A percentile compares a stretch with the other conserved stretches of the same genome.
phyloP scores from a whole-genome alignment of 1,139 yeast genomes.

The Blastobotrys arbuscula region DNA sequence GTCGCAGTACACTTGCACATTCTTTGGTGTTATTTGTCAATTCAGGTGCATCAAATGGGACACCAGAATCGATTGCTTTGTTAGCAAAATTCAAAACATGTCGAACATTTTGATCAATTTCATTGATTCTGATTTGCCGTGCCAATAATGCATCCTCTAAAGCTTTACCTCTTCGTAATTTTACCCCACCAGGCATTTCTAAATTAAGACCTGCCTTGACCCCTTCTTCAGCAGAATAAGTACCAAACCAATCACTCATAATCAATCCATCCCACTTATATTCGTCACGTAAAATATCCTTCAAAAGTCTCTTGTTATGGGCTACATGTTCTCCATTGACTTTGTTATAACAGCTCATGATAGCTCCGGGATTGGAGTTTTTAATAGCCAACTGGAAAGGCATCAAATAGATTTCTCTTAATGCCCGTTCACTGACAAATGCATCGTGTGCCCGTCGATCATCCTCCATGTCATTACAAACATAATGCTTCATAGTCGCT shows the following conservation, averaged over 20 bases:
- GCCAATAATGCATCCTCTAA: constrained; percentile 24
- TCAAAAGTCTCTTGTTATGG: constrained; percentile 40
- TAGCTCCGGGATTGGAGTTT: constrained; percentile 44
- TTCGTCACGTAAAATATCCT: constrained; percentile 46
- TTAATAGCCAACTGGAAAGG: constrained; percentile 58
- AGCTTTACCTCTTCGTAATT: constrained; percentile 42
- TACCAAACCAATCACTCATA: constrained; percentile 63
- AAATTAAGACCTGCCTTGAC: constrained; percentile 53
- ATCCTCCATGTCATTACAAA: constrained; percentile 56
- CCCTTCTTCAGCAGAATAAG: constrained; percentile 45
- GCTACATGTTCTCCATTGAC: constrained; percentile 54
- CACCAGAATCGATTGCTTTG: constrained; percentile 39
- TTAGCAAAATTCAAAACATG: constrained; percentile 45
- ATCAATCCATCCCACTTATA: constrained; percentile 53
- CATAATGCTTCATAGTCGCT: constrained; percentile 56
- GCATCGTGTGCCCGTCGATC: constrained; percentile 47
- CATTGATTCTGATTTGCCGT: constrained; percentile 23
- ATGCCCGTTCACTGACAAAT: constrained; percentile 50
- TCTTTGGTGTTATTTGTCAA: constrained; percentile 42
- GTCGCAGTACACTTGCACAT: constrained; percentile 42
- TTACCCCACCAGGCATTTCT: constrained; percentile 65
- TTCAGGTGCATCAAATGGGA: constrained; percentile 41
- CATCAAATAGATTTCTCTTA: constrained; percentile 54
- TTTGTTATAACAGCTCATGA: constrained; percentile 59
- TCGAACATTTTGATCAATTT: constrained; percentile 43